phyloP scores from a whole-genome alignment of 345 rosid genomes.

The Rubroshorea leprosula region DNA sequence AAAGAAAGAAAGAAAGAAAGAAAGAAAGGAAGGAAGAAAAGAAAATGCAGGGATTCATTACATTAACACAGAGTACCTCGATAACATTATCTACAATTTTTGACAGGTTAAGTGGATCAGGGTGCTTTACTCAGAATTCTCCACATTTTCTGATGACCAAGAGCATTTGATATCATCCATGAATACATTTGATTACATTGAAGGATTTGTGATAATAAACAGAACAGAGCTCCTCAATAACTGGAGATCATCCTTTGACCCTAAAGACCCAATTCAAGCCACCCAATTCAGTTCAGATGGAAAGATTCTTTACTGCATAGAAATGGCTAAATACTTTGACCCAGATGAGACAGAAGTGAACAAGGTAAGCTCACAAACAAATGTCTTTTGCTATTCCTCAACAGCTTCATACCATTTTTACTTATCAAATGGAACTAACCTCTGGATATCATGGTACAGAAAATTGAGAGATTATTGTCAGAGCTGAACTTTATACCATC shows the following conservation, averaged over 20 bases:
- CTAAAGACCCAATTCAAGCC: slow-evolving; percentile 63
- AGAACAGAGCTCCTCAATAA: slow-evolving; percentile 64
- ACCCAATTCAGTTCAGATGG: slow-evolving; percentile 71
- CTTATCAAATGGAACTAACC: slow-evolving; percentile 8
- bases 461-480: slow-evolving; percentile 47
- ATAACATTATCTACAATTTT: slow-evolving; percentile 17
- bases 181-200: slow-evolving; percentile 74
- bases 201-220: slow-evolving; percentile 82
- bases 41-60: neutral
- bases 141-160: slow-evolving; percentile 72
- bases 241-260: slow-evolving; percentile 83
- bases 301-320: slow-evolving; percentile 77
- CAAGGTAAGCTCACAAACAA: slow-evolving; percentile 37
- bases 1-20: neutral
- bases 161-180: slow-evolving; percentile 59
- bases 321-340: slow-evolving; percentile 70
- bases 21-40: slow-evolving; percentile 3
- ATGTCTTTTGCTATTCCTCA: neutral
- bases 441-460: slow-evolving; percentile 33
- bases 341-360: slow-evolving; percentile 39
- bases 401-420: neutral
- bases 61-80: slow-evolving; percentile 13
- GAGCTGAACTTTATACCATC: slow-evolving; percentile 59
- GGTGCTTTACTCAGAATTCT: slow-evolving; percentile 81
- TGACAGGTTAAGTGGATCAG: slow-evolving; percentile 88